Evolutionary conservation across 176 grass and related monocot genomes (phyloP), one percentile per base, ranked within the genome.

Genomic region (Pontederia paniculata): DNA sequence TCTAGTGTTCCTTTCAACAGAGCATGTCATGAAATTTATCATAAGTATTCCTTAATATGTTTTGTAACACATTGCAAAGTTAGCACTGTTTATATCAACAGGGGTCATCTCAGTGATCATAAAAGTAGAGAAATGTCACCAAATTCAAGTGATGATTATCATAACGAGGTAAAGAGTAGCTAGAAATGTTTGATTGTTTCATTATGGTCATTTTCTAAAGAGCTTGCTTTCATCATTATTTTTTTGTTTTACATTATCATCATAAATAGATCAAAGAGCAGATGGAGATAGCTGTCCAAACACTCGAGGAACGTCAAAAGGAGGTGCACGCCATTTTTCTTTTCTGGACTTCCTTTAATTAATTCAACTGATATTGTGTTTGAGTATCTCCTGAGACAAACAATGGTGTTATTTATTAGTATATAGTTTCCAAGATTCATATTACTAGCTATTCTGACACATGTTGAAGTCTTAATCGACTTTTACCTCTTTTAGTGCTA

Each of bases 231-330:
- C 28, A 37, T 1, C 28, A 37, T n/a, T n/a, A 16, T 63, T 63
- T 44, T 76, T 55, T 59, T 9, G 46, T 19, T 70, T 59, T 59
- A 9, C 70, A 3, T 9, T 62, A 62, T 66, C 52, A 22, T 48
- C 42, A 23, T 57, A 17, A 59, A 71, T 43, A 89, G 86, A 71
- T 44, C 54, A 89, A 89, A 66, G 67, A 76, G 10, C 86, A 81
- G 47, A 73, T 89, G 68, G 78, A 70, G 20, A 75, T 78, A 75
- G 73, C 78, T 25, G 65, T 73, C 70, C 78, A 73, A 56, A 81
- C 74, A 72, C 81, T 52, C 0, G 81, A 89, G 16, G 81, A 81
- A 60, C 81, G 84, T 75, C 77, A 85, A 81, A 78, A 70, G 14
- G 86, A 85, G 86, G 86, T 84, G 77, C 0, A 64, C 11, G 62